These are phyloP conservation scores for Hericium erinaceus DNA, from an alignment of 768 basidiomycete genomes.

Conservation along the genomic window DNA sequence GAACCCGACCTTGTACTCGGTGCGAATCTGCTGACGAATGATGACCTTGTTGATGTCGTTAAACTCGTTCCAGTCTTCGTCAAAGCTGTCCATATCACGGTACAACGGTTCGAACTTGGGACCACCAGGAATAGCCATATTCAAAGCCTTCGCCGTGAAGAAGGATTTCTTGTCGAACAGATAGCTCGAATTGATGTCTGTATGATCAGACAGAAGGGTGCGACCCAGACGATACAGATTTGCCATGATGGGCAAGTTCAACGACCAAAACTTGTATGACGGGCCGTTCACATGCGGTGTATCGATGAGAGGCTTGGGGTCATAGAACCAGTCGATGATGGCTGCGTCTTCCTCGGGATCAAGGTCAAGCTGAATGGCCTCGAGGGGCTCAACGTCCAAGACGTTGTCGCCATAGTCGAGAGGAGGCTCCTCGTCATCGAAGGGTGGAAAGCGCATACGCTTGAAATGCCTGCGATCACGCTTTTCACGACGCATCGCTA, in stretches of 20 bases:
- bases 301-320: constrained; percentile 89
- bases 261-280: constrained; percentile 88
- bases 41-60: constrained; percentile 99
- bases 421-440: constrained; percentile 98
- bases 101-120: constrained; percentile 98
- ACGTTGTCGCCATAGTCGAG: constrained; percentile 99
- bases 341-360: constrained; percentile 87
- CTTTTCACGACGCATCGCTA: constrained; percentile 98
- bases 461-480: constrained; percentile 98
- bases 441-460: constrained; percentile 98
- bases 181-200: constrained; percentile 85
- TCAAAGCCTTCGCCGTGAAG: constrained; percentile 96
- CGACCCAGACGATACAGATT: constrained; percentile 94
- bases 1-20: constrained; percentile 99
- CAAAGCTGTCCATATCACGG: constrained; percentile 93
- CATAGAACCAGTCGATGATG: constrained; percentile 98
- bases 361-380: constrained; percentile 94
- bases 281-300: constrained; percentile 86
- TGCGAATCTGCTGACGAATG: constrained; percentile 96
- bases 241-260: constrained; percentile 91
- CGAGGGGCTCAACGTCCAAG: constrained; percentile 93
- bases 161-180: constrained; percentile 97
- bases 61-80: constrained; percentile 99
- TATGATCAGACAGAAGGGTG: constrained; percentile 86
- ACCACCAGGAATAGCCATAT: constrained; percentile 95